Conservation (phyloP, 306 rosid genomes). For the Sicyos baderoa region DNA sequence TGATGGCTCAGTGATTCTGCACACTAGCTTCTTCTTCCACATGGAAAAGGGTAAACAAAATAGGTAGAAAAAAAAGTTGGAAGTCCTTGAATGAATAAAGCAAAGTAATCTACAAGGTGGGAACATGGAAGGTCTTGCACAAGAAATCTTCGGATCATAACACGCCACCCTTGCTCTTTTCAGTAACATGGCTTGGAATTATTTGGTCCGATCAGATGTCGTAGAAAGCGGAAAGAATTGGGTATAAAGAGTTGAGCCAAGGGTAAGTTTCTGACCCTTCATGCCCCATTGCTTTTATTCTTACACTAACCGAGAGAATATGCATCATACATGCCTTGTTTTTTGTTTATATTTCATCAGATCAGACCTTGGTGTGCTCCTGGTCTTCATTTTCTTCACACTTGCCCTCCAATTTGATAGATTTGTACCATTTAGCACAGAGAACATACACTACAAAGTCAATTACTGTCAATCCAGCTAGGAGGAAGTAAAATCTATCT, state of each 20-base stretch:
- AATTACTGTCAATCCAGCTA: slow-evolving; percentile 72
- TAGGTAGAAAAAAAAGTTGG: background rate
- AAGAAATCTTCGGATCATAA: slow-evolving; percentile 8
- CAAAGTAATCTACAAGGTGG: background rate
- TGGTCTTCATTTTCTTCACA: slow-evolving; percentile 34
- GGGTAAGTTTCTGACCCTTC: background rate
- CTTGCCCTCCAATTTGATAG: slow-evolving; percentile 62
- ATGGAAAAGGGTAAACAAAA: background rate
- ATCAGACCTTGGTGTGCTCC: slow-evolving; percentile 37
- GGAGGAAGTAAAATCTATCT: slow-evolving; percentile 86
- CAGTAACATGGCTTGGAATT: slow-evolving; percentile 15
- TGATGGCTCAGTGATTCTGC: background rate
- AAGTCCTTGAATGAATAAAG: slow-evolving; percentile 8
- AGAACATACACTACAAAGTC: slow-evolving; percentile 65
- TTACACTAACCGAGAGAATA: slow-evolving; percentile 32
- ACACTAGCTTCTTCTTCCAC: slow-evolving; percentile 8
- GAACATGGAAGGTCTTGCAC: slow-evolving; percentile 12
- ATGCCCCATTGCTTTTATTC: slow-evolving; percentile 45
- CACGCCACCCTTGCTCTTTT: slow-evolving; percentile 9
- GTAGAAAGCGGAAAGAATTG: slow-evolving; percentile 10
- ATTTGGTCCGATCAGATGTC: slow-evolving; percentile 18
- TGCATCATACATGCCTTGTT: slow-evolving; percentile 24
- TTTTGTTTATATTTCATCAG: slow-evolving; percentile 10
- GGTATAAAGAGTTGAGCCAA: slow-evolving; percentile 12
- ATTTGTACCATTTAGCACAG: slow-evolving; percentile 87